A percentile compares a stretch with the other conserved stretches of the same genome.
Evolutionary conservation across 2,329 filamentous ascomycete species (phyloP).

Genomic region (Fusarium decemcellulare): DNA sequence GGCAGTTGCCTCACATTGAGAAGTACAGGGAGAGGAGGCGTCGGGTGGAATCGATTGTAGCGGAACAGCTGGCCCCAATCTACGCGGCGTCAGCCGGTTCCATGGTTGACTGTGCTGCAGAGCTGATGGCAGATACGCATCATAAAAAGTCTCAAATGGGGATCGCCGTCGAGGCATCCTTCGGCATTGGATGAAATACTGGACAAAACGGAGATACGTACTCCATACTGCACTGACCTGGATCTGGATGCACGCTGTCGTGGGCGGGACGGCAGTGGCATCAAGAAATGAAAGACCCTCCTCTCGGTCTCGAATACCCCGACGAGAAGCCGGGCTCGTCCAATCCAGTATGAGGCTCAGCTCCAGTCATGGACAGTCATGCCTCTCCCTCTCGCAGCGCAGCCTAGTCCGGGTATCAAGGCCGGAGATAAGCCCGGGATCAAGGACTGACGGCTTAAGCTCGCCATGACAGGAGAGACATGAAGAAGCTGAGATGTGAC

Average conservation of each 20-base stretch:
- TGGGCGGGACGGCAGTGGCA: no score
- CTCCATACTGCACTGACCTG: neutral
- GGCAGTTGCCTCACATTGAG: no score
- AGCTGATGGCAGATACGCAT: slow-evolving; percentile 12
- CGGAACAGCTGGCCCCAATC: neutral
- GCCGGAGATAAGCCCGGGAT: slow-evolving; percentile 23
- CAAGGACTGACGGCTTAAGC: slow-evolving; percentile 14
- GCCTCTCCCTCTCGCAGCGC: no score
- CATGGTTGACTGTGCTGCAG: neutral
- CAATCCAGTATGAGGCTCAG: slow-evolving; percentile 10
- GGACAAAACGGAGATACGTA: slow-evolving; percentile 3
- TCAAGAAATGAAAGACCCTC: neutral
- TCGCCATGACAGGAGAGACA: neutral
- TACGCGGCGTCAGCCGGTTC: neutral
- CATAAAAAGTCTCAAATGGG: neutral
- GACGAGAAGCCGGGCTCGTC: slow-evolving; percentile 11
- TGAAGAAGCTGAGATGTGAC: slow-evolving; percentile 1
- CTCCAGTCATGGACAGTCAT: neutral
- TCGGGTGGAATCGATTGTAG: slow-evolving; percentile 1
- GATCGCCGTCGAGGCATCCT: neutral
- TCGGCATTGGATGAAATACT: slow-evolving; percentile 1
- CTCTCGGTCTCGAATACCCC: slow-evolving; percentile 34
- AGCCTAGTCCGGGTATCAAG: slow-evolving; percentile 16
- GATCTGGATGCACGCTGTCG: neutral
- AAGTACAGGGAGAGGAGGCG: no score